Conservation (phyloP, 2,329 filamentous ascomycete genomes). For the Aspergillus sp. region DNA sequence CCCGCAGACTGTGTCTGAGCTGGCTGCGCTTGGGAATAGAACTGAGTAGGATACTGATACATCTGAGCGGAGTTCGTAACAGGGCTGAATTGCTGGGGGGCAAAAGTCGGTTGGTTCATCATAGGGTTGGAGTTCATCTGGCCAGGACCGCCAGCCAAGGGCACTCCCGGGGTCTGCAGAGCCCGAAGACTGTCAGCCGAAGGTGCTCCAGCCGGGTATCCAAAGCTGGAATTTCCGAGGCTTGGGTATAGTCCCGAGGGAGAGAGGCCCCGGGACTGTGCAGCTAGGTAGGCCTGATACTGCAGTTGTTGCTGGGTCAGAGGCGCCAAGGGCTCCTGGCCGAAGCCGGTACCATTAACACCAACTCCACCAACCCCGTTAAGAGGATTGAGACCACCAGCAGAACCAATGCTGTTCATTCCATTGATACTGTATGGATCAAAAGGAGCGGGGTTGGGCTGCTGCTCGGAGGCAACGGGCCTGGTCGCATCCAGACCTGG, state of each 20-base stretch:
- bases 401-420: constrained; percentile 31
- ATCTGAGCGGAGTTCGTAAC: constrained; percentile 47
- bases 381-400: constrained; percentile 26
- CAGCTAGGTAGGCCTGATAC: constrained; percentile 58
- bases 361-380: constrained; percentile 32
- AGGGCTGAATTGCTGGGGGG: constrained; percentile 49
- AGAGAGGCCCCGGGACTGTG: constrained; percentile 47
- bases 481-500: constrained; percentile 41
- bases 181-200: constrained; percentile 37
- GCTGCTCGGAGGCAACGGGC: constrained; percentile 39
- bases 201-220: constrained; percentile 43
- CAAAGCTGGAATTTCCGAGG: constrained; percentile 48
- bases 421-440: constrained; percentile 42
- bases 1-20: constrained; percentile 48
- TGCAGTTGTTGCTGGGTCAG: constrained; percentile 56
- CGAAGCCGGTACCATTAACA: constrained; percentile 37
- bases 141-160: constrained; percentile 37
- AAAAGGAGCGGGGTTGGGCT: constrained; percentile 36
- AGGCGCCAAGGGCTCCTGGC: constrained; percentile 43
- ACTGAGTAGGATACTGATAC: constrained; percentile 58
- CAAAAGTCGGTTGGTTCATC: constrained; percentile 51
- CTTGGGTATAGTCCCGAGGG: constrained; percentile 49
- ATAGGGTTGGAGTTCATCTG: constrained; percentile 47
- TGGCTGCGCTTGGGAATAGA: constrained; percentile 48
- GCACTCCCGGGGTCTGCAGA: constrained; percentile 42